These are phyloP conservation scores for Leishmania martiniquensis DNA, from an alignment of 208 protist genomes.

Conservation along the genomic window DNA sequence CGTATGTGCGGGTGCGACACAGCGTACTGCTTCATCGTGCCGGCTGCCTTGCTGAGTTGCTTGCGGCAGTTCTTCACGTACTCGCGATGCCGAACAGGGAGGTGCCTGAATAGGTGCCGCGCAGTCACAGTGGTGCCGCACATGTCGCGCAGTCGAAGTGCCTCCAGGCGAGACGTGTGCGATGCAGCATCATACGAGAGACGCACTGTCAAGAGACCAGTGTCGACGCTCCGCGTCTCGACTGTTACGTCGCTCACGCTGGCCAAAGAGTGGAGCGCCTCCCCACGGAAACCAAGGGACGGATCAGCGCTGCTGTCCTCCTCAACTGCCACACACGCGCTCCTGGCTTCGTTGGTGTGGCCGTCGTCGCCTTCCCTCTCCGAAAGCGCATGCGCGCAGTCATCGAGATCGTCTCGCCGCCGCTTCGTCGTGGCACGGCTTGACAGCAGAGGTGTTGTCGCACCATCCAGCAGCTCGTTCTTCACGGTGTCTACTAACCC, in stretches of 20 bases:
- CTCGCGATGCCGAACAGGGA: constrained; percentile 92
- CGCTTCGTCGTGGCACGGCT: constrained; percentile 76
- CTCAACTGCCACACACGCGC: background rate
- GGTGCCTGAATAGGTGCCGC: constrained; percentile 72
- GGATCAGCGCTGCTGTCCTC: constrained; percentile 19
- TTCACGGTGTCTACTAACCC: constrained; percentile 37
- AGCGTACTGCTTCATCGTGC: constrained; percentile 84
- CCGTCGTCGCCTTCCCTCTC: constrained; percentile 2
- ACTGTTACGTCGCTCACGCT: constrained; percentile 77
- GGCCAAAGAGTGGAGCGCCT: constrained; percentile 96
- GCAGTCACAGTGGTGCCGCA: constrained; percentile 86
- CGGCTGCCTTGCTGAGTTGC: constrained; percentile 58
- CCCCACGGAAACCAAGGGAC: constrained; percentile 96
- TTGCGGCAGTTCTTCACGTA: constrained; percentile 78
- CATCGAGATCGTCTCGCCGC: background rate
- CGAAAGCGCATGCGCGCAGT: background rate
- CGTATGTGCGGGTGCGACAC: constrained; percentile 81
- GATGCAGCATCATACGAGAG: constrained; percentile 49
- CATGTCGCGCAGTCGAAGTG: constrained; percentile 22
- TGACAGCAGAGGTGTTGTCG: constrained; percentile 57
- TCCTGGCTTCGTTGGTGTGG: background rate
- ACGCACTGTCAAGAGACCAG: constrained; percentile 35
- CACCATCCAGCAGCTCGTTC: constrained; percentile 31
- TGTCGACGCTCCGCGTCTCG: constrained; percentile 59
- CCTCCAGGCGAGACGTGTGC: constrained; percentile 26